Percentiles rank a stretch among this genome's conserved stretches.
phyloP scores from a whole-genome alignment of 257 asterid genomes.

The Solanum stenotomum region DNA sequence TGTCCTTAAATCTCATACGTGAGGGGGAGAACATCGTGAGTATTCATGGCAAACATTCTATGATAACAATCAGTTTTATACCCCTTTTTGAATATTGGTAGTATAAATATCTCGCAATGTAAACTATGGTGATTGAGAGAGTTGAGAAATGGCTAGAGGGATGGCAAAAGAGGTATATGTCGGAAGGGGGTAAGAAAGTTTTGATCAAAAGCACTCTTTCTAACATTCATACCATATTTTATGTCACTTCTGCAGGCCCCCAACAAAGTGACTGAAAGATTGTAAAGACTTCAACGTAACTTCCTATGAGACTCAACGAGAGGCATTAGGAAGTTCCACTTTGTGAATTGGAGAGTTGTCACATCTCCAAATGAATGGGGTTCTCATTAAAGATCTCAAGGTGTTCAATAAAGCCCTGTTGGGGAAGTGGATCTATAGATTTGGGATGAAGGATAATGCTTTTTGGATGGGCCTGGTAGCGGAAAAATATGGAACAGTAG shows the following conservation, averaged over 20 bases:
- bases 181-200: background rate
- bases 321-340: background rate
- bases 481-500: background rate
- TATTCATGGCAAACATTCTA: background rate
- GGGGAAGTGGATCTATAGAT: background rate
- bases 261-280: background rate
- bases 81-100: background rate
- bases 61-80: background rate
- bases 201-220: background rate
- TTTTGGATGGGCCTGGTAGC: background rate
- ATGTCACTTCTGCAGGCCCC: background rate
- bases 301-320: background rate
- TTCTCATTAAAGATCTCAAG: background rate
- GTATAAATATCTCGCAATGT: background rate
- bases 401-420: background rate
- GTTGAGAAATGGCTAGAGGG: background rate
- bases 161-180: background rate
- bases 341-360: background rate
- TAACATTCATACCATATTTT: background rate
- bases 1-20: background rate
- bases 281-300: background rate
- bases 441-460: background rate
- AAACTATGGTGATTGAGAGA: no score
- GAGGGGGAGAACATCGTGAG: background rate
- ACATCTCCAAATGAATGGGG: background rate